These are phyloP conservation scores for Yarrowia yakushimensis DNA, from an alignment of 805 yeast species.

Conservation along the genomic window DNA sequence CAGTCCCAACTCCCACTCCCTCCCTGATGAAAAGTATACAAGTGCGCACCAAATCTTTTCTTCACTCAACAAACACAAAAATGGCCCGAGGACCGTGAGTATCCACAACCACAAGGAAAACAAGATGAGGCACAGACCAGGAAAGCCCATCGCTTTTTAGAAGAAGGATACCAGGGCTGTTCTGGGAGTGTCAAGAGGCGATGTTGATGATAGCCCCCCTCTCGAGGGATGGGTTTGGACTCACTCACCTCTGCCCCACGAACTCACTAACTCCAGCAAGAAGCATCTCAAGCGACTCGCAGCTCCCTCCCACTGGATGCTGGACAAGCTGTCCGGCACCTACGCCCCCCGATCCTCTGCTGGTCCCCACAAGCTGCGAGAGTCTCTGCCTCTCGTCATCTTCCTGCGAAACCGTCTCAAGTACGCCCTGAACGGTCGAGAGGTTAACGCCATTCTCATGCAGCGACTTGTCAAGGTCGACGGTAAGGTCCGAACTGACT, in stretches of 20 bases:
- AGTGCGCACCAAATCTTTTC: not conserved
- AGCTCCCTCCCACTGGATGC: slow-evolving; percentile 99
- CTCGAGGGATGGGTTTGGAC: not conserved
- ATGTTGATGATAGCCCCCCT: not conserved
- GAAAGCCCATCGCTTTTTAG: not conserved
- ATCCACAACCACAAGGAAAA: slow-evolving; percentile 20
- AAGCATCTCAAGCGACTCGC: slow-evolving; percentile 99
- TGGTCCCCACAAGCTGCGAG: slow-evolving; percentile 99
- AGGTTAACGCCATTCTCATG: slow-evolving; percentile 96
- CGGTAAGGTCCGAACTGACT: slow-evolving; percentile 98
- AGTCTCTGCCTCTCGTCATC: slow-evolving; percentile 93
- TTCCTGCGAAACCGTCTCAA: slow-evolving; percentile 98
- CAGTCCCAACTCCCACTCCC: not conserved
- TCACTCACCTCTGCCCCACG: not conserved
- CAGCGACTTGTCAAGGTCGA: slow-evolving; percentile 98
- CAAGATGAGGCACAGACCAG: slow-evolving; percentile 8
- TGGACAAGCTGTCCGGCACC: slow-evolving; percentile 99
- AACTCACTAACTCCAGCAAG: slow-evolving; percentile 20
- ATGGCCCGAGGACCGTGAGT: slow-evolving; percentile 80
- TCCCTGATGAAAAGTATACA: slow-evolving; percentile 7
- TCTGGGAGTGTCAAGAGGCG: slow-evolving; percentile 9
- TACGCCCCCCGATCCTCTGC: slow-evolving; percentile 99
- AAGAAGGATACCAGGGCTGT: slow-evolving; percentile 2
- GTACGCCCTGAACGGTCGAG: slow-evolving; percentile 98
- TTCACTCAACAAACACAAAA: slow-evolving; percentile 37